These are phyloP conservation scores for Fonsecaea pugnacius DNA, from an alignment of 2,329 filamentous ascomycete genomes.

Conservation along the genomic window DNA sequence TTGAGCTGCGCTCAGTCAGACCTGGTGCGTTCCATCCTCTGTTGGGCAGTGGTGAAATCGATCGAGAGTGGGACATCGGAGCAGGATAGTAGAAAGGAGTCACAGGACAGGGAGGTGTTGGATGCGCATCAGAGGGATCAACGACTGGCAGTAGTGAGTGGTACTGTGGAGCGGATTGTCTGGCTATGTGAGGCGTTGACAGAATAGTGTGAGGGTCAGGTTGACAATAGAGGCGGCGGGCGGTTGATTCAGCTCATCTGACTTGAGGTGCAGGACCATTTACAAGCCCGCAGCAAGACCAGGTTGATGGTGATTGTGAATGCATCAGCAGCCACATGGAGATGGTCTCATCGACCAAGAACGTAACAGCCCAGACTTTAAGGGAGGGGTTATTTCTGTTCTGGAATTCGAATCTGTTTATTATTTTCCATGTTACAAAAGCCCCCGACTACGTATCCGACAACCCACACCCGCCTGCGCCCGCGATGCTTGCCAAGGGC, in stretches of 20 bases:
- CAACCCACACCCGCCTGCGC: not conserved
- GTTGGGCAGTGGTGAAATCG: conserved; percentile 79
- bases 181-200: conserved; percentile 1
- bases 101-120: conserved; percentile 2
- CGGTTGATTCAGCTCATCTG: conserved; percentile 6
- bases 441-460: not conserved
- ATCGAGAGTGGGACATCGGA: conserved; percentile 82
- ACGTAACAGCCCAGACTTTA: not conserved
- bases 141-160: conserved; percentile 9
- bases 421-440: not conserved
- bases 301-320: conserved; percentile 1
- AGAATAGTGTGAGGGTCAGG: not conserved
- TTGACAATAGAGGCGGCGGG: not conserved
- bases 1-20: conserved; percentile 71
- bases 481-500: not conserved
- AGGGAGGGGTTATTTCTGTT: conserved; percentile 5
- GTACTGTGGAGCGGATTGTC: conserved; percentile 10
- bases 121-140: conserved; percentile 8
- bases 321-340: conserved; percentile 14
- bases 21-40: conserved; percentile 89
- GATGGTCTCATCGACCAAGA: not conserved
- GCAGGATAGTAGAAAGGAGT: conserved; percentile 47
- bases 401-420: not conserved
- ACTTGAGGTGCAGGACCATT: conserved; percentile 4
- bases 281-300: conserved; percentile 1